Evolutionary conservation across 2,329 filamentous ascomycete genomes (phyloP), one percentile per base, ranked within the genome.

Genomic region (Phyllosticta paracitricarpa): DNA sequence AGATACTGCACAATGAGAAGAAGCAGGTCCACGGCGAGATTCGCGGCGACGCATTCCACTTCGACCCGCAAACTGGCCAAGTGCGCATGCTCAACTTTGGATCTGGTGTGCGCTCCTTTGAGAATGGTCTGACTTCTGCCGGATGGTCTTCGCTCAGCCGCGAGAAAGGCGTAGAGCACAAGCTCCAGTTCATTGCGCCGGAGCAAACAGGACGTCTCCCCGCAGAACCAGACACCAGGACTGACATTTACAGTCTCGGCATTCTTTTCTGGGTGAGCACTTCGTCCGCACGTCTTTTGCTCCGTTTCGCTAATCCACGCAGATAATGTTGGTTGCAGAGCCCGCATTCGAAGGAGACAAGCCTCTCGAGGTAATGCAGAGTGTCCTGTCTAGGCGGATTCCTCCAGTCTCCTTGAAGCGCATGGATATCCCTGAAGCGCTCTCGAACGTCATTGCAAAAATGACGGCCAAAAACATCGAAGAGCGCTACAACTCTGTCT

Each of bases 161-260:
- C 63, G 89, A 97, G 71, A 76, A 91, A 7, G 92, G 92, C 2
- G 89, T 91, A 51, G 91, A 91, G 75, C 87, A 92, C 70, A 96
- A 96, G 74, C 79, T 97, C 22, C 85, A 92, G 58, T 97, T 91
- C 70, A 95, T 97, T 70, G 93, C 91, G 55, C 92, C 93, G 0
- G 93, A 97, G 71, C 93, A 97, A 77, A 97, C 93, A 2, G 93
- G 93, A 14, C 86, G 93, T 22, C 88, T 97, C 82, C 89, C 91
- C 2, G 91, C 89, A 3, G 92, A 97, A 72, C 93, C 93, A 1
- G 93, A 97, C 74, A 89, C 84, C 53, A 84, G 93, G 51, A 97
- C 93, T 17, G 93, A 97, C 73, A 95, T 97, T 33, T 97, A 97
- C 76, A 92, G 90, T 0, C 78, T 97, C 0, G 93, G 93, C 3